Evolutionary conservation across 768 basidiomycete species (phyloP), one percentile per base, ranked within the genome.

Genomic region (Coprinopsis sp.): DNA sequence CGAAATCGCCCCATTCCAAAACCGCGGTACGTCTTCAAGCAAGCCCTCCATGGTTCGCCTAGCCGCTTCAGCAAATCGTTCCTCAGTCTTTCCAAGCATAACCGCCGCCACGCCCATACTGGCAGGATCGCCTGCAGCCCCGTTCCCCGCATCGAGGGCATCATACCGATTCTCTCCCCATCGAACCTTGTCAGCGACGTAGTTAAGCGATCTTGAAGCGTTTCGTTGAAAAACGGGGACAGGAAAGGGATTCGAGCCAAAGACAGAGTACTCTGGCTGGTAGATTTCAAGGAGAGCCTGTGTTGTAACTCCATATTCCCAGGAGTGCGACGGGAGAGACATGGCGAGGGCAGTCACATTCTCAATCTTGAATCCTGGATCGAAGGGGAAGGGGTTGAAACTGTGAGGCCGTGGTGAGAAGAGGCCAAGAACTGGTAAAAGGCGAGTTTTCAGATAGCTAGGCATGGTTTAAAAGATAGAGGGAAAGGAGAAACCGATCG

Each of bases 101-200:
- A 72, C 62, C 0, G 72, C 73, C 37, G 63, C 64, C 11, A 74
- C 70, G 8, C 73, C 74, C 44, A 76, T 56, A 47, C 73, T 74
- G 2, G 72, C 71, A 0, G 75, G 72, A 58, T 77, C 75, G 0
- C 70, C 70, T 0, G 66, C 66, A 3, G 73, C 69, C 21, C 71
- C 74, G 31, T 64, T 64, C 6, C 69, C 72, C 22, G 68, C 52
- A 1, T 58, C 51, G 10, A 76, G 51, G 1, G 56, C 65, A 50
- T 69, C 62, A 12, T 58, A 58, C 1, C 66, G 66, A 0, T 57
- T 56, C 0, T n/a, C n/a, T n/a, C 66, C 70, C 18, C 74, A 44
- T 0, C 54, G 55, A 27, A 75, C 70, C 24, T 66, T 70, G 14
- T 54, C 54, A 23, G 58, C 56, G 0, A 70, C 73, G 47, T 74